Evolutionary conservation across 345 rosid species (phyloP).

Genomic region (Raphanus sativus): DNA sequence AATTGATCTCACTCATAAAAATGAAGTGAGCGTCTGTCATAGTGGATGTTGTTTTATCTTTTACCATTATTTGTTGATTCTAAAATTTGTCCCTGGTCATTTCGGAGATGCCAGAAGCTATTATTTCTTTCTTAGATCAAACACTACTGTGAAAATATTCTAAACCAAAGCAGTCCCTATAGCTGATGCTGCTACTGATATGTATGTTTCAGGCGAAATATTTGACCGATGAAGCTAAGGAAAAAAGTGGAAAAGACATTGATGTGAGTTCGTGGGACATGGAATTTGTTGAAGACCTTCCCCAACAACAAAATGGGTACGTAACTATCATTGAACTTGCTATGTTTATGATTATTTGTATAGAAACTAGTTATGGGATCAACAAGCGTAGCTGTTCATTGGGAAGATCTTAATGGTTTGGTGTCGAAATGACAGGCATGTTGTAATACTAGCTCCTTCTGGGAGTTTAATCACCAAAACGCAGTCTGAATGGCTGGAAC

Average conservation of each 20-base stretch:
- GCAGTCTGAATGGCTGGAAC: not conserved
- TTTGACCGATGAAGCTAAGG: constrained; percentile 79
- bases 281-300: constrained; percentile 81
- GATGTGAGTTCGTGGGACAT: constrained; percentile 72
- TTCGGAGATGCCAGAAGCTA: not conserved
- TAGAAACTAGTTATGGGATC: not conserved
- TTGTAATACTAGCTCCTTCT: not conserved
- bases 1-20: not conserved
- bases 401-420: not conserved
- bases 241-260: constrained; percentile 69
- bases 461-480: not conserved
- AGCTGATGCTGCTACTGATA: constrained; percentile 29
- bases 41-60: not conserved
- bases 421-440: not conserved
- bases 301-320: constrained; percentile 88
- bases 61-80: not conserved
- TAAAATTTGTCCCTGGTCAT: too few relatives aligned
- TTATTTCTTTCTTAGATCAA: not conserved
- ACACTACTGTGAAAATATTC: not conserved
- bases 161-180: not conserved
- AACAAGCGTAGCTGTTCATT: not conserved
- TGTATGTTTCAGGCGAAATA: constrained; percentile 69
- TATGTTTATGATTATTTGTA: constrained; percentile 13
- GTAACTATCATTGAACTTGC: constrained; percentile 27
- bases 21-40: constrained; percentile 3